These are phyloP conservation scores for Pterula multifida DNA, from an alignment of 1,284 basidiomycete species.

Conservation along the genomic window DNA sequence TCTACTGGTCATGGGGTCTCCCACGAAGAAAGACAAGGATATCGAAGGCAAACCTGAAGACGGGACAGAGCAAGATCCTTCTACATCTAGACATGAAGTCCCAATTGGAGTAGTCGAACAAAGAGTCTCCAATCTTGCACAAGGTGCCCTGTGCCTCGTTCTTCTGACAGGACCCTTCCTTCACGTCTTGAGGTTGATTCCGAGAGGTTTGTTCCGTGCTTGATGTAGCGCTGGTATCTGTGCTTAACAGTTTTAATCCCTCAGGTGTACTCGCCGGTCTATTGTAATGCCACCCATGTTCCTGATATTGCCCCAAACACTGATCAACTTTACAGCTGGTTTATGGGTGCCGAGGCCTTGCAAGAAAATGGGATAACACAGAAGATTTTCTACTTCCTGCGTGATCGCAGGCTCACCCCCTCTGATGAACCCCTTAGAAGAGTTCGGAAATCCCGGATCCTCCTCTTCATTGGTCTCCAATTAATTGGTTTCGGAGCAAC, in stretches of 20 bases:
- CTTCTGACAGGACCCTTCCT: slow-evolving; percentile 76
- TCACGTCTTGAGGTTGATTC: slow-evolving; percentile 67
- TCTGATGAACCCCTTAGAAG: slow-evolving; percentile 57
- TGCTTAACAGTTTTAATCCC: too few species aligned
- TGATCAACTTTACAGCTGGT: slow-evolving; percentile 48
- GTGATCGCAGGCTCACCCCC: slow-evolving; percentile 57
- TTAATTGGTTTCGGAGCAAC: slow-evolving; percentile 82
- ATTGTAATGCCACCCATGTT: slow-evolving; percentile 37
- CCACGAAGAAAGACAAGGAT: slow-evolving; percentile 31
- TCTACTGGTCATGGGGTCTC: slow-evolving; percentile 62
- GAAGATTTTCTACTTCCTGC: slow-evolving; percentile 75
- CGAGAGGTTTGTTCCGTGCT: slow-evolving; percentile 44
- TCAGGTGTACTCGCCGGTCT: slow-evolving; percentile 59
- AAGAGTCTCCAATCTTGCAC: slow-evolving; percentile 77
- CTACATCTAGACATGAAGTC: slow-evolving; percentile 32
- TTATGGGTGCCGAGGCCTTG: slow-evolving; percentile 81
- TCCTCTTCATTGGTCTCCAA: slow-evolving; percentile 74
- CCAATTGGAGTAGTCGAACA: slow-evolving; percentile 81
- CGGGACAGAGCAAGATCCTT: slow-evolving; percentile 17
- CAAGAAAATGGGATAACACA: slow-evolving; percentile 76
- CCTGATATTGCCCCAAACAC: slow-evolving; percentile 10
- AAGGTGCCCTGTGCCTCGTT: slow-evolving; percentile 72
- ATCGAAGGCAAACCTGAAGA: slow-evolving; percentile 15
- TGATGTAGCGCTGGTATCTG: too few species aligned
- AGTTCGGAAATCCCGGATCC: slow-evolving; percentile 66